Evolutionary conservation across 306 rosid species (phyloP).

Genomic region (Acacia confusa): DNA sequence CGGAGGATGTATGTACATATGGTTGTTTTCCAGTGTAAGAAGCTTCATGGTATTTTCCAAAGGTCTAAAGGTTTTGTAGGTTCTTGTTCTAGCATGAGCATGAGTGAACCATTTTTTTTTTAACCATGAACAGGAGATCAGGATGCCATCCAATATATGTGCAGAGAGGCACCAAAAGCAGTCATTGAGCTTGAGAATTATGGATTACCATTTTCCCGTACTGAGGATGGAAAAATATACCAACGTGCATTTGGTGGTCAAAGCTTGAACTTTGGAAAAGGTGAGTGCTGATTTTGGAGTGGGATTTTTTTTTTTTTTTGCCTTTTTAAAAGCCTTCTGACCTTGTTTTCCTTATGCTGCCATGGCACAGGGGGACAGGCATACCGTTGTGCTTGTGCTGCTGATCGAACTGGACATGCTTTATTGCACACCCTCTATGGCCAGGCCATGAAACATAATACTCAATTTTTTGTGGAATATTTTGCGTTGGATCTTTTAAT

Average conservation of each 20-base stretch:
- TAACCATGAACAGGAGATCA: conserved; percentile 66
- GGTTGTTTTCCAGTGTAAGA: conserved; percentile 26
- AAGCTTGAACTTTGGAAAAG: conserved; percentile 91
- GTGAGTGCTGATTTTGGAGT: conserved; percentile 36
- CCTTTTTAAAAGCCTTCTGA: conserved; percentile 22
- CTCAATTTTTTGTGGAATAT: conserved; percentile 90
- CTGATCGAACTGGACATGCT: conserved; percentile 97
- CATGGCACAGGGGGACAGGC: conserved; percentile 79
- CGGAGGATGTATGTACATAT: conserved; percentile 1
- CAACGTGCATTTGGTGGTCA: conserved; percentile 99
- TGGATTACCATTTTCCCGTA: conserved; percentile 89
- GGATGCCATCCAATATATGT: conserved; percentile 97
- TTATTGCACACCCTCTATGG: conserved; percentile 88
- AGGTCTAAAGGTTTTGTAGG: background rate
- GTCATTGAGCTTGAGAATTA: conserved; percentile 93
- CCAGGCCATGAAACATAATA: conserved; percentile 93
- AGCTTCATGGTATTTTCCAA: background rate
- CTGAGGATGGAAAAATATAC: conserved; percentile 85
- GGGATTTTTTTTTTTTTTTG: conserved; percentile 5
- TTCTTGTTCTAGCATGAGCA: conserved; percentile 21
- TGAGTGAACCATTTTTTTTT: background rate
- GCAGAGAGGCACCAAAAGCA: conserved; percentile 95
- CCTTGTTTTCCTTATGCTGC: conserved; percentile 31
- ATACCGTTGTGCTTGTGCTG: conserved; percentile 95
- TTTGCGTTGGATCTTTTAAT: conserved; percentile 83